Evolutionary conservation across 805 yeast species (phyloP).

Genomic region (Zygoascus biomembranicola): DNA sequence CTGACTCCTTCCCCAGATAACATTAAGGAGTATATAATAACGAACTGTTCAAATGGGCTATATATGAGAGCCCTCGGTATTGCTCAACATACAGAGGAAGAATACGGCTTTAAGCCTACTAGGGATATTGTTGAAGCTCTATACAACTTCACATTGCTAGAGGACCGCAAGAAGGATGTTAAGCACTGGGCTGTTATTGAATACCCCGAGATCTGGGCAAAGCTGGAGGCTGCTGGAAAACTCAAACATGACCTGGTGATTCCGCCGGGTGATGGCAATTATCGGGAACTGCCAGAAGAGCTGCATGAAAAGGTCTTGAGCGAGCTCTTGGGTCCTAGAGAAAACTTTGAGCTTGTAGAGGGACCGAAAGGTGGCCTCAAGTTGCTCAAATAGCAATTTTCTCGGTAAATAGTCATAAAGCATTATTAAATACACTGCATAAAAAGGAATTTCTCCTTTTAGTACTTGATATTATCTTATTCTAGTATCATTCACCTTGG

Average conservation of each 20-base stretch:
- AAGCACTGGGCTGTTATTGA: conserved; percentile 33
- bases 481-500: conserved; percentile 34
- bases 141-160: conserved; percentile 38
- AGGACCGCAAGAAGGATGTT: conserved; percentile 29
- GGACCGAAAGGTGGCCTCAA: neutral
- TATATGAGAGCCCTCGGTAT: conserved; percentile 48
- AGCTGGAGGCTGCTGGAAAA: conserved; percentile 26
- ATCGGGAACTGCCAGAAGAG: conserved; percentile 1
- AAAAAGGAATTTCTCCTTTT: neutral
- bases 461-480: conserved; percentile 4
- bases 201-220: conserved; percentile 33
- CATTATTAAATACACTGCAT: neutral
- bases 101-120: conserved; percentile 20
- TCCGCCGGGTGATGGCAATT: conserved; percentile 2
- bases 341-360: neutral
- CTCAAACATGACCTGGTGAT: conserved; percentile 17
- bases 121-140: conserved; percentile 23
- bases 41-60: conserved; percentile 60
- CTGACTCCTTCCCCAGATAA: conserved; percentile 46
- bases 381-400: neutral
- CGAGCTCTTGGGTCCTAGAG: neutral
- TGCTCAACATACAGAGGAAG: conserved; percentile 39
- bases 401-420: neutral
- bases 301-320: neutral
- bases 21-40: conserved; percentile 54